A percentile compares a stretch with the other conserved stretches of the same genome.
Evolutionary conservation across 2,329 filamentous ascomycete genomes (phyloP).

Genomic region (Lasiodiplodia theobromae): DNA sequence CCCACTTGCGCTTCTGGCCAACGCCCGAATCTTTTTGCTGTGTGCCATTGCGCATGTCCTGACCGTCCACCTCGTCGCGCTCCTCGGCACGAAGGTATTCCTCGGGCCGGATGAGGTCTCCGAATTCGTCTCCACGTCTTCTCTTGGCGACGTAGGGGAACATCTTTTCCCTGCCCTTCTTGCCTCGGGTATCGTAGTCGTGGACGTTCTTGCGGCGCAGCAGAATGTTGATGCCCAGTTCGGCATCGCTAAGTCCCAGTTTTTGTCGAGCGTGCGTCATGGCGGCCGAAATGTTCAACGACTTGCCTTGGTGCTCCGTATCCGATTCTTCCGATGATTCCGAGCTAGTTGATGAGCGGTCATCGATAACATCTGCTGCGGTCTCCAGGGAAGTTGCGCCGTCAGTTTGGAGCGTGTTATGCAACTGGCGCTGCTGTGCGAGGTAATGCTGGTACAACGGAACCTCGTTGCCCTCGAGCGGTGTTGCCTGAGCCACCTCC

Average conservation of each 20-base stretch:
- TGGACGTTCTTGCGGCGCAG: conserved; percentile 89
- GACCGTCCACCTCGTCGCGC: conserved; percentile 75
- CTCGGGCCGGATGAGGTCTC: conserved; percentile 90
- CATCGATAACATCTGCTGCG: conserved; percentile 77
- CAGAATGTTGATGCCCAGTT: conserved; percentile 89
- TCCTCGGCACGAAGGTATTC: conserved; percentile 95
- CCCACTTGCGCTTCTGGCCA: conserved; percentile 95
- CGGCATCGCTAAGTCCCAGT: conserved; percentile 83
- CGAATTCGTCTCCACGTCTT: conserved; percentile 86
- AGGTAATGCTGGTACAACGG: conserved; percentile 89
- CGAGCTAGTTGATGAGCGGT: conserved; percentile 84
- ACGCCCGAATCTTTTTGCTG: conserved; percentile 59
- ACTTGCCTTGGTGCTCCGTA: conserved; percentile 87
- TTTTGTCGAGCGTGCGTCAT: conserved; percentile 88
- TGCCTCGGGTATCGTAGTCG: conserved; percentile 90
- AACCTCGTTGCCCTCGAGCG: conserved; percentile 78
- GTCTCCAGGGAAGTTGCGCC: conserved; percentile 73
- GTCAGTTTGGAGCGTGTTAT: conserved; percentile 77
- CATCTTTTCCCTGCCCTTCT: conserved; percentile 89
- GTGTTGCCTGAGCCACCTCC: conserved; percentile 58
- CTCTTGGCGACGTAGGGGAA: conserved; percentile 86
- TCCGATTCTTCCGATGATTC: conserved; percentile 89
- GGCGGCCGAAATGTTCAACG: conserved; percentile 85
- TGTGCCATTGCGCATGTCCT: conserved; percentile 62
- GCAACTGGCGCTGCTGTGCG: conserved; percentile 84